Conservation (phyloP, 139 green algal species). For the Chlamydomonas schloesseri region DNA sequence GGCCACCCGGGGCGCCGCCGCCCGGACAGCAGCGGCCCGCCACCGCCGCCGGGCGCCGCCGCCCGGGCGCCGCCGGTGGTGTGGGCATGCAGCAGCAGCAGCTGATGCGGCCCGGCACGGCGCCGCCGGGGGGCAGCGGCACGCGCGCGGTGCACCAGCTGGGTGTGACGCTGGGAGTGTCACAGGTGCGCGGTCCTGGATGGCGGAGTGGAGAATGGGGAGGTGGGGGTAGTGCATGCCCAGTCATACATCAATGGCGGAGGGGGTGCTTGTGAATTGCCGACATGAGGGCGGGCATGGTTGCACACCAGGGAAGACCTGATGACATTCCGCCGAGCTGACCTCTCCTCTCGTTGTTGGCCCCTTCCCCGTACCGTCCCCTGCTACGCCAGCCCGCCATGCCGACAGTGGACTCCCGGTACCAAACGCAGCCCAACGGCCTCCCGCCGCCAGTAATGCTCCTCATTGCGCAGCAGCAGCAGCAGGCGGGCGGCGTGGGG, state of each 20-base stretch:
- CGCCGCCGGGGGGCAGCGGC: not conserved
- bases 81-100: not conserved
- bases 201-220: not conserved
- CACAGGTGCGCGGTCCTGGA: not conserved
- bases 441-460: constrained; percentile 15
- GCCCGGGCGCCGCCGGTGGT: not conserved
- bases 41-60: no score
- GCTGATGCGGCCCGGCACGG: not conserved
- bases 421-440: not conserved
- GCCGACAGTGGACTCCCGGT: not conserved
- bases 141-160: not conserved
- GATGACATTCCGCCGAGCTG: no score
- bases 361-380: no score
- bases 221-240: not conserved
- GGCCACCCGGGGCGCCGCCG: no score
- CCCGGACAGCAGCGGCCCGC: no score
- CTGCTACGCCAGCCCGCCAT: not conserved
- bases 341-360: no score
- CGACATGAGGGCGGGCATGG: no score
- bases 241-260: no score
- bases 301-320: no score
- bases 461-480: constrained; percentile 3
- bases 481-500: not conserved
- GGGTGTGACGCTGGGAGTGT: not conserved
- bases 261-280: no score